Percentiles rank a stretch among this genome's conserved stretches.
Conservation (phyloP, 2,329 filamentous ascomycete genomes). For the Sporothrix dimorphospora region DNA sequence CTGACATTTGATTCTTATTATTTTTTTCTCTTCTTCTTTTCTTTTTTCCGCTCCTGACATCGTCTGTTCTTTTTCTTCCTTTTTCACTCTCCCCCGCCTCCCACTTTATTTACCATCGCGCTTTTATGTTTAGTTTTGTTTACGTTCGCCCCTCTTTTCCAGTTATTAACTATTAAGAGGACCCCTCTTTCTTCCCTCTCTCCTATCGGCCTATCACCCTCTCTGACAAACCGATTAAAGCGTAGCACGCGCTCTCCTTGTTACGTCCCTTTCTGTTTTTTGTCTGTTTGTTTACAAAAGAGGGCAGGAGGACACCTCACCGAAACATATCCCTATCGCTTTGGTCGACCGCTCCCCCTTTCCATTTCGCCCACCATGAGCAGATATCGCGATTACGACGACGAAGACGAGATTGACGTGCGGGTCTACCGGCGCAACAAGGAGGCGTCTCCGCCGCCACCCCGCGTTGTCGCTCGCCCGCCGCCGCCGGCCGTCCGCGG, state of each 20-base stretch:
- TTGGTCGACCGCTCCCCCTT: not conserved
- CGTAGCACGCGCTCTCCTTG: slow-evolving; percentile 10
- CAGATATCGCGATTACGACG: slow-evolving; percentile 48
- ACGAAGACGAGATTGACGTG: slow-evolving; percentile 61
- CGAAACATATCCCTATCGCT: not conserved
- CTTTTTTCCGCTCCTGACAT: not conserved
- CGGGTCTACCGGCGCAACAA: slow-evolving; percentile 49
- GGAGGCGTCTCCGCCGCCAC: slow-evolving; percentile 38
- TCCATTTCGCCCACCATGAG: slow-evolving; percentile 29
- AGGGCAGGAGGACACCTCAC: slow-evolving; percentile 1
- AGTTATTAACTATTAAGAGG: not conserved
- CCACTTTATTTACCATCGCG: slow-evolving; percentile 1
- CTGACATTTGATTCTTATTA: not conserved
- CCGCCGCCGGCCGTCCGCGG: slow-evolving; percentile 44
- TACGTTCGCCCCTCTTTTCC: slow-evolving; percentile 20
- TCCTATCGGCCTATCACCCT: not conserved
- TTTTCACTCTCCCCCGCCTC: slow-evolving; percentile 1
- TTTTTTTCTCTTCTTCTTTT: not conserved
- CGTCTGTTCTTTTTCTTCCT: not conserved
- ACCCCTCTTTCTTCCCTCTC: not conserved
- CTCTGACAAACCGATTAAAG: slow-evolving; percentile 8
- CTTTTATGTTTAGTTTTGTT: slow-evolving; percentile 12
- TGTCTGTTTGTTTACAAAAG: not conserved
- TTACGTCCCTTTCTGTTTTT: not conserved
- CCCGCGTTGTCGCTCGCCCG: slow-evolving; percentile 28